Conservation (phyloP, 2,329 filamentous ascomycete species). For the Didymella exigua region DNA sequence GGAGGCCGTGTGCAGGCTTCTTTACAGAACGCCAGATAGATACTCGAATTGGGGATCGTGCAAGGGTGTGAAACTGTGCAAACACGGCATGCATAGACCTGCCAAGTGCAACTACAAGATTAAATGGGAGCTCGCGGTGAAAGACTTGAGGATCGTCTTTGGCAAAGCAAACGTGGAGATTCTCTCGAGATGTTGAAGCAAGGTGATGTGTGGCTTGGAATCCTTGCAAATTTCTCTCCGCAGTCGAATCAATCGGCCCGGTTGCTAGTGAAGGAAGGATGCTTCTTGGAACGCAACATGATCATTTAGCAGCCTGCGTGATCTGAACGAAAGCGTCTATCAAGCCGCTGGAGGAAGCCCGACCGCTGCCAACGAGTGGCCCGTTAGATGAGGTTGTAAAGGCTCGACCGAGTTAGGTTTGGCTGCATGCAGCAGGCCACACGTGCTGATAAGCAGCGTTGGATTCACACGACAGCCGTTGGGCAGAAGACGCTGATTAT, state of each 20-base stretch:
- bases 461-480: background rate
- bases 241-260: no score
- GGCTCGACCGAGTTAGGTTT: background rate
- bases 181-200: no score
- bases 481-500: background rate
- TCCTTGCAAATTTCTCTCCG: no score
- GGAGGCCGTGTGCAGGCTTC: no score
- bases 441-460: constrained; percentile 7
- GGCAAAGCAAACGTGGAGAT: no score
- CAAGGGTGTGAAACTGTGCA: background rate
- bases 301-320: background rate
- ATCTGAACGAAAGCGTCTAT: background rate
- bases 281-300: background rate
- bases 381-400: background rate
- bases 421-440: constrained; percentile 3
- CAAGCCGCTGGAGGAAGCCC: background rate
- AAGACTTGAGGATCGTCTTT: no score
- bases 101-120: no score
- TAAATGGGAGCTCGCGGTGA: no score
- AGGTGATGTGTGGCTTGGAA: no score
- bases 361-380: background rate
- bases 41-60: background rate
- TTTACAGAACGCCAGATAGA: no score
- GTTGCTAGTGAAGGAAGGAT: no score
- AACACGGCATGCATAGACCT: no score